A percentile compares a stretch with the other conserved stretches of the same genome.
Conservation (phyloP, 352 stramenopile species). For the Pythium rishiriense region DNA sequence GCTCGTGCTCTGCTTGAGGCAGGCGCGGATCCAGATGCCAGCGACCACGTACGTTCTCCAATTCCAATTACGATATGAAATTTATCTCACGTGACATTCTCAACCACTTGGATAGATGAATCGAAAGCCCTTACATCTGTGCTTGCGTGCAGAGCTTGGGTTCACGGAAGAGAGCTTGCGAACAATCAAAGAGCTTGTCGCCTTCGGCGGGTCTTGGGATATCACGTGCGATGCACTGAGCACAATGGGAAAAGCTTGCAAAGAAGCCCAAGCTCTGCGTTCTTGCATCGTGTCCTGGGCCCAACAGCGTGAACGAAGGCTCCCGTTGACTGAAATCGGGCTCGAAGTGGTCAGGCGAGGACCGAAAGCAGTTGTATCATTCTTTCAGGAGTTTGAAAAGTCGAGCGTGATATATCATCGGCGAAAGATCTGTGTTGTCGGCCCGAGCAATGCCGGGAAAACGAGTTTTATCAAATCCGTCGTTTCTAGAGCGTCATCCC, state of each 20-base stretch:
- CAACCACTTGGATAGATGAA: too few relatives aligned
- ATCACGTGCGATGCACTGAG: neutral
- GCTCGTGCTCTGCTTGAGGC: too few relatives aligned
- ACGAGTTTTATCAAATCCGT: neutral
- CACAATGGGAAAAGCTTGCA: neutral
- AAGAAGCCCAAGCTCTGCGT: neutral
- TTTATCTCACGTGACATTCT: too few relatives aligned
- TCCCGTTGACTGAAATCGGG: too few relatives aligned
- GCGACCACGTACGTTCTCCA: too few relatives aligned
- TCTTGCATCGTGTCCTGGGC: neutral
- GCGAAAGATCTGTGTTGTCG: slow-evolving; percentile 19
- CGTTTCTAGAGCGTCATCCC: neutral
- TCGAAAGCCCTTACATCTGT: too few relatives aligned
- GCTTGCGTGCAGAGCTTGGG: neutral
- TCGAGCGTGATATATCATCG: neutral
- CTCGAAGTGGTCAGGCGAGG: too few relatives aligned
- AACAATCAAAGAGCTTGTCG: neutral
- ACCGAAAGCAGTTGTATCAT: too few relatives aligned
- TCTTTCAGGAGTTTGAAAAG: too few relatives aligned
- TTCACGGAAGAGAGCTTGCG: neutral
- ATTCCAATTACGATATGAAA: too few relatives aligned
- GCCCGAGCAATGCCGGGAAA: neutral
- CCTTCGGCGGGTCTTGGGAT: neutral
- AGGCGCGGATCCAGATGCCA: too few relatives aligned
- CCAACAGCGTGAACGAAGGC: too few relatives aligned